A percentile compares a stretch with the other conserved stretches of the same genome.
Evolutionary conservation across 225 moss, liverwort and hornwort species (phyloP).

Genomic region (Anthoceros angustus): DNA sequence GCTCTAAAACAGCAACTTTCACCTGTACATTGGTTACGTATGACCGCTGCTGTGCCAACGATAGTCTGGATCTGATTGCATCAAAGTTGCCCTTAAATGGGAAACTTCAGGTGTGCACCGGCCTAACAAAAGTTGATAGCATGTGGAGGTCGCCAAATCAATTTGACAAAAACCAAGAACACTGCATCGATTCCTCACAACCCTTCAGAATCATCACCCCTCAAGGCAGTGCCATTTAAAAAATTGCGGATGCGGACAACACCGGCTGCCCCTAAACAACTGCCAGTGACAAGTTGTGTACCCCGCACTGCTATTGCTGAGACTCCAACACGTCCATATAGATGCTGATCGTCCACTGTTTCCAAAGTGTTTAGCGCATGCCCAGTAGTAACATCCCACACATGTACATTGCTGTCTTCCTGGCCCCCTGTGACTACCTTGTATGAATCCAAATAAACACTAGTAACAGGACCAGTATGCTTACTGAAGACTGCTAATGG

Average conservation of each 20-base stretch:
- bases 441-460: slow-evolving; percentile 47
- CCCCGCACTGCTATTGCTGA: slow-evolving; percentile 42
- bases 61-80: too few relatives aligned
- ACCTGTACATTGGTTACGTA: too few relatives aligned
- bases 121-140: neutral
- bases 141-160: neutral
- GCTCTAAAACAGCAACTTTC: too few relatives aligned
- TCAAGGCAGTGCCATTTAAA: slow-evolving; percentile 29
- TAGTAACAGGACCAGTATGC: slow-evolving; percentile 35
- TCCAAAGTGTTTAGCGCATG: slow-evolving; percentile 38
- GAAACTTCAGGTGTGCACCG: too few relatives aligned
- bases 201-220: neutral
- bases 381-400: slow-evolving; percentile 46
- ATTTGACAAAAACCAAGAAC: neutral
- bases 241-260: slow-evolving; percentile 43
- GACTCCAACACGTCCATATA: slow-evolving; percentile 24
- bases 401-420: slow-evolving; percentile 30
- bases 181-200: neutral
- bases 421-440: slow-evolving; percentile 46
- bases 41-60: too few relatives aligned
- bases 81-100: too few relatives aligned
- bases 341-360: slow-evolving; percentile 16
- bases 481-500: slow-evolving; percentile 47
- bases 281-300: slow-evolving; percentile 47
- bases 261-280: slow-evolving; percentile 49